phyloP scores from a whole-genome alignment of 805 yeast genomes.

The Candida dajiaensis region DNA sequence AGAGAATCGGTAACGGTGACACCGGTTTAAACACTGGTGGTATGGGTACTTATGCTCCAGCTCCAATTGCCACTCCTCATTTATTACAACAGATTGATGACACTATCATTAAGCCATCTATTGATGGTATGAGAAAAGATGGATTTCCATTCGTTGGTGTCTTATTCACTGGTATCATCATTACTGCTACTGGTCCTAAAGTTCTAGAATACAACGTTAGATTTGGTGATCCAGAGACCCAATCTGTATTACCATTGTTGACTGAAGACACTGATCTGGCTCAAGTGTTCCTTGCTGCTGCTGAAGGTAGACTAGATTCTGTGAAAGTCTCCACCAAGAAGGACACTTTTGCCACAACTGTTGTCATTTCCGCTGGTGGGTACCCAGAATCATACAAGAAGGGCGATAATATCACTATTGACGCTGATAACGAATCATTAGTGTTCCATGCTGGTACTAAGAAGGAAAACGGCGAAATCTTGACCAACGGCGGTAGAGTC shows the following conservation, averaged over 20 bases:
- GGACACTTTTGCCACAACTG: slow-evolving; percentile 76
- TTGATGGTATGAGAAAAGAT: slow-evolving; percentile 93
- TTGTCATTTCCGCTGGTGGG: slow-evolving; percentile 95
- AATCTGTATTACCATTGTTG: slow-evolving; percentile 86
- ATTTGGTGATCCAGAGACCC: slow-evolving; percentile 99
- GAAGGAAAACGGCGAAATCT: slow-evolving; percentile 47
- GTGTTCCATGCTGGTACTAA: slow-evolving; percentile 98
- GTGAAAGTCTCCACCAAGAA: slow-evolving; percentile 51
- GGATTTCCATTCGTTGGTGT: slow-evolving; percentile 95
- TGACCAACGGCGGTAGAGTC: slow-evolving; percentile 95
- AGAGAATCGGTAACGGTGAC: slow-evolving; percentile 91
- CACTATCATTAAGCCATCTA: slow-evolving; percentile 81
- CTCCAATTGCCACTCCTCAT: slow-evolving; percentile 85
- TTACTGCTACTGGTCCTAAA: slow-evolving; percentile 84
- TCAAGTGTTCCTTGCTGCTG: slow-evolving; percentile 87
- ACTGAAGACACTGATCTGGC: slow-evolving; percentile 86
- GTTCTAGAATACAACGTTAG: slow-evolving; percentile 96
- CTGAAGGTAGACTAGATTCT: slow-evolving; percentile 89
- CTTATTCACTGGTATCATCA: slow-evolving; percentile 91
- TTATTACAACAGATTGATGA: slow-evolving; percentile 65
- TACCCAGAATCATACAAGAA: slow-evolving; percentile 85
- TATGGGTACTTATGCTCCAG: slow-evolving; percentile 99
- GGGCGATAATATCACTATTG: slow-evolving; percentile 77
- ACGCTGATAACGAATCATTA: slow-evolving; percentile 44
- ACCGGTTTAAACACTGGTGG: slow-evolving; percentile 97